Base-by-base conservation (phyloP, 2,329 filamentous ascomycete species). In the Aspergillus floridensis region DNA sequence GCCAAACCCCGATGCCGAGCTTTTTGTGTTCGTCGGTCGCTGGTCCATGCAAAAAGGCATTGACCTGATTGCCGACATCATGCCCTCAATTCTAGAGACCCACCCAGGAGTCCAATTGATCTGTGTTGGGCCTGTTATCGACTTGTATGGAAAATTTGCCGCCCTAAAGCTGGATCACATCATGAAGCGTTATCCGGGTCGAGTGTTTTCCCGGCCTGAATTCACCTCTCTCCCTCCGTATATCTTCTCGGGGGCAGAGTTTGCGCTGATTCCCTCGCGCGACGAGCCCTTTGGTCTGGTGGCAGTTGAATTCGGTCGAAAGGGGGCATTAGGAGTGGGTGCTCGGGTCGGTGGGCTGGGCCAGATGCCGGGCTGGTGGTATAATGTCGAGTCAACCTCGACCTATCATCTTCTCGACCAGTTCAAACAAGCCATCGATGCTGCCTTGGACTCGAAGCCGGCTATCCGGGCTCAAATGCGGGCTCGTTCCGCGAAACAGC, bases 331-430 rank as follows among this genome's bases (percentile, higher is more conserved):
- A 49, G 86, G 86, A 65, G 84, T 88, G 52, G 86, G 86, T 49
- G 84, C 85, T 46, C 79, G 85, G 54, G 86, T 88, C 22, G 86
- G 86, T 63, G 86, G 86, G 56, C 78, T 88, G 19, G 85, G 86
- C 21, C 84, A 86, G 68, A 88, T 88, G 85, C 86, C 86, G n/a
- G 86, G 86, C n/a, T 88, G 85, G 82, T 88, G 86, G 86, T 88
- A 84, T 69, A 88, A 86, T 0, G 83, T 88, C 56, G 86, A 88
- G 69, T 87, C 84, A 0, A 85, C 81, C 10, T 83, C 83, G 1
- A 86, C 85, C 0, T 80, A 80, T 46, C 86, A 88, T 75, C 73
- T 88, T 50, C 77, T 88, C 53, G 81, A 83, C 53, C 86, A 88
- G 68, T 88, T 88, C 77, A 85, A 84, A 70, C 78, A 80, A 63